Evolutionary conservation across 192 early-diverging fungal genomes (phyloP), one percentile per base, ranked within the genome.

Genomic region (Gryganskiella cystojenkinii): DNA sequence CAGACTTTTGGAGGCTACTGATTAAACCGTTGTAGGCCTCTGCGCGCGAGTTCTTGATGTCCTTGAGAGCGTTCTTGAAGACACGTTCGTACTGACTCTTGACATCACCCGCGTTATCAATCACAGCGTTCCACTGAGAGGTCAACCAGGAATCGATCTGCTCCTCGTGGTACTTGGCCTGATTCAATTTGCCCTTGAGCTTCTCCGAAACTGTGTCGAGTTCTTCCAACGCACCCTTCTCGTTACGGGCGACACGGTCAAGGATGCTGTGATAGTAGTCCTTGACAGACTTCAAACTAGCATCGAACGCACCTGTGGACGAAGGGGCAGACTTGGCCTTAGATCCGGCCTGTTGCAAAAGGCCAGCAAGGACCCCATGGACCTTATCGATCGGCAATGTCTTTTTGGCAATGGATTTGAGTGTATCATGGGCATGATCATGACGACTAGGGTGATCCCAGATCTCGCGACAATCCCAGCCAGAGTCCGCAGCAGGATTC

Each of bases 401-500:
- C 53, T 76, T 76, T 46, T 76, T 76, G 20, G 64, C 64, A 44
- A 76, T 25, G 5, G 58, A 24, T 53, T 76, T 76, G 51, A 67
- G 43, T 0, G 24, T 19, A 49, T n/a, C 19, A 20, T 67, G 58
- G 25, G 13, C 46, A 35, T 67, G 64, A 14, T 63, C 35, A 10
- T 67, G 9, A n/a, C 47, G 46, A 22, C 24, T 55, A 10, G 71
- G 25, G 35, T 63, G 72, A 43, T 76, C 72, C 72, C 72, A 76
- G 35, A 76, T 76, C 64, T 76, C 72, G 8, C 60, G 72, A 35
- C 72, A 76, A 24, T 76, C 72, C 72, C 72, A 76, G 2, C 72
- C 72, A 56, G 64, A 67, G 22, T 67, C 72, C 4, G 65, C 52
- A 43, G 51, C 51, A 0, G 72, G 72, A 46, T 62, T 51, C 46